These are phyloP conservation scores for Tolypocladium tropicale DNA, from an alignment of 2,329 filamentous ascomycete genomes.

Conservation along the genomic window DNA sequence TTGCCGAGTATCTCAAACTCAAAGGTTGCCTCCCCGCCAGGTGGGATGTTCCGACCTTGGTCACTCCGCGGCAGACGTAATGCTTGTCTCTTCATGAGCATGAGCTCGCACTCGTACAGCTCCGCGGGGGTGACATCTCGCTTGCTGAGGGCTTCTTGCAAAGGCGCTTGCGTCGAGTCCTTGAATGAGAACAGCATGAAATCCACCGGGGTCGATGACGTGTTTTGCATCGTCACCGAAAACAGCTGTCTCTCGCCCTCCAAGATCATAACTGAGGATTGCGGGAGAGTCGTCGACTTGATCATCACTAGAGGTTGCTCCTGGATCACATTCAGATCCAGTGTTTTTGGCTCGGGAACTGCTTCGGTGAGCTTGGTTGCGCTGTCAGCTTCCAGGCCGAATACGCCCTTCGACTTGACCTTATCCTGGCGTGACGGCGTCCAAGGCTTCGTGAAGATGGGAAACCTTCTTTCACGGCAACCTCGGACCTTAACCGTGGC, in stretches of 20 bases:
- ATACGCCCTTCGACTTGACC: conserved; percentile 64
- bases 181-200: conserved; percentile 82
- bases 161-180: conserved; percentile 70
- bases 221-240: conserved; percentile 70
- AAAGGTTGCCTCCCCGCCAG: conserved; percentile 60
- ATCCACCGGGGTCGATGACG: conserved; percentile 66
- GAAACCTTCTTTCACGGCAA: conserved; percentile 74
- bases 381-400: conserved; percentile 38
- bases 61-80: conserved; percentile 44
- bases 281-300: conserved; percentile 66
- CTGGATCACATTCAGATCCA: conserved; percentile 66
- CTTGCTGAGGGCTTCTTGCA: conserved; percentile 65
- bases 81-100: conserved; percentile 65
- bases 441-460: conserved; percentile 73
- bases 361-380: conserved; percentile 26
- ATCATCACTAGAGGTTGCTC: conserved; percentile 69
- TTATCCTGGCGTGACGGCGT: conserved; percentile 58
- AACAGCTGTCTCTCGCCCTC: conserved; percentile 79
- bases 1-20: conserved; percentile 80
- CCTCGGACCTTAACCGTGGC: conserved; percentile 71
- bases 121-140: conserved; percentile 71
- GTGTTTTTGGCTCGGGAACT: conserved; percentile 34
- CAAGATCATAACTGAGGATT: conserved; percentile 83
- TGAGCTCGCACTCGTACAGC: conserved; percentile 76
- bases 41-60: conserved; percentile 49